Evolutionary conservation across 2,329 filamentous ascomycete species (phyloP), one percentile per base, ranked within the genome.

Genomic region (Xylariaceae sp.): DNA sequence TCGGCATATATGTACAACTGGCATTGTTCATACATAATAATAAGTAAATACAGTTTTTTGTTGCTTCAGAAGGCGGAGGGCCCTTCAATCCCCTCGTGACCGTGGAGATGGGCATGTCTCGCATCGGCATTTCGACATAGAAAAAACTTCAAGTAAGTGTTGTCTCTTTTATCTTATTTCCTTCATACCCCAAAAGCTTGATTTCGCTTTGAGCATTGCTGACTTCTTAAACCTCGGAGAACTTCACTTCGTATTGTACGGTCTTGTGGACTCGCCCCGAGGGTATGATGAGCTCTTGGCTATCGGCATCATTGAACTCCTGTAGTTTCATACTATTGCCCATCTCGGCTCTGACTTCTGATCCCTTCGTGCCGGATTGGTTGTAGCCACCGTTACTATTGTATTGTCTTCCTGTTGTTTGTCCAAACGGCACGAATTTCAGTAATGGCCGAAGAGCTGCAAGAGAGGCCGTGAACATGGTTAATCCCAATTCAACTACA

Each of bases 191-290:
- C 4, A 28, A 7, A 4, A 28, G 22, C 22, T 28, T 28, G 22
- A 7, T 28, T 28, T 28, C 46, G 50, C 43, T 34, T 39, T 18
- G 5, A n/a, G 5, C n/a, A 14, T 5, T 22, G 42, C 16, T 34
- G 16, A 16, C 42, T 4, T 42, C 18, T 55, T 51, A 53, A 44
- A 48, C 51, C 47, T 55, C 31, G 17, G 54, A 53, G 28, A 55
- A 59, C 43, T 57, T 57, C 38, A 59, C 57, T 51, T 59, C 55
- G 31, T 59, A 59, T 46, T 57, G 54, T 12, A 57, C 50, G n/a
- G 54, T 57, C 45, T 59, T 59, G 17, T 54, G 46, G 11, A 59
- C 57, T 14, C 47, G 42, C 13, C 57, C 57, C 42, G 57, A 55
- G 34, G 57, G 57, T 42, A 59, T 54, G n/a, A 59, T 59, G 42